phyloP scores from a whole-genome alignment of 2,329 filamentous ascomycete species.

The Penicillium janthinellum region DNA sequence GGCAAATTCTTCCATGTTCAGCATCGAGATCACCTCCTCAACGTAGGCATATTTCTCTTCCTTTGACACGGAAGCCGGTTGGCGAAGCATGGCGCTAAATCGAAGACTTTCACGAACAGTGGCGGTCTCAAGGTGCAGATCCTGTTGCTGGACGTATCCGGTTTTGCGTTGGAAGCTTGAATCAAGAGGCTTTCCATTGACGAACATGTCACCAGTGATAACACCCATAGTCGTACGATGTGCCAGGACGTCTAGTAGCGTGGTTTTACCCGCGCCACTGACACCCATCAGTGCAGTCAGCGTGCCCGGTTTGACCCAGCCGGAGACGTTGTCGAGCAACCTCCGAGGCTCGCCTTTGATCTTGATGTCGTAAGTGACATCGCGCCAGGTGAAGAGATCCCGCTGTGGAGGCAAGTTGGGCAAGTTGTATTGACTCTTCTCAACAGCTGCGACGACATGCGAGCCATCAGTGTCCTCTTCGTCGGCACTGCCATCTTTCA shows the following conservation, averaged over 20 bases:
- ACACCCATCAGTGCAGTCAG: conserved; percentile 88
- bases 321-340: conserved; percentile 80
- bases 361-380: conserved; percentile 75
- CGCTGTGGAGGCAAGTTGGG: conserved; percentile 53
- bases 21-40: conserved; percentile 80
- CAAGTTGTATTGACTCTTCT: conserved; percentile 48
- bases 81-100: conserved; percentile 82
- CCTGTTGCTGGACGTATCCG: conserved; percentile 75
- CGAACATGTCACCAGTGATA: conserved; percentile 80
- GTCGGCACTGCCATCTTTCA: conserved; percentile 11
- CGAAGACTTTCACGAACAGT: conserved; percentile 85
- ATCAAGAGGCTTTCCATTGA: conserved; percentile 71
- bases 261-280: conserved; percentile 87
- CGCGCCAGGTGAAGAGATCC: conserved; percentile 78
- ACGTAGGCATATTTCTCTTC: conserved; percentile 82
- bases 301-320: conserved; percentile 91
- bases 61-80: conserved; percentile 69
- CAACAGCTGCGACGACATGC: neutral
- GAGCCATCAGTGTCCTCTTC: neutral
- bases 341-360: conserved; percentile 74
- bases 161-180: conserved; percentile 37
- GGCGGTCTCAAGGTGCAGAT: conserved; percentile 78
- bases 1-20: conserved; percentile 86
- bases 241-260: conserved; percentile 80
- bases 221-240: conserved; percentile 83